Evolutionary conservation across 306 rosid species (phyloP), one percentile per base, ranked within the genome.

Genomic region (Sophora flavescens): DNA sequence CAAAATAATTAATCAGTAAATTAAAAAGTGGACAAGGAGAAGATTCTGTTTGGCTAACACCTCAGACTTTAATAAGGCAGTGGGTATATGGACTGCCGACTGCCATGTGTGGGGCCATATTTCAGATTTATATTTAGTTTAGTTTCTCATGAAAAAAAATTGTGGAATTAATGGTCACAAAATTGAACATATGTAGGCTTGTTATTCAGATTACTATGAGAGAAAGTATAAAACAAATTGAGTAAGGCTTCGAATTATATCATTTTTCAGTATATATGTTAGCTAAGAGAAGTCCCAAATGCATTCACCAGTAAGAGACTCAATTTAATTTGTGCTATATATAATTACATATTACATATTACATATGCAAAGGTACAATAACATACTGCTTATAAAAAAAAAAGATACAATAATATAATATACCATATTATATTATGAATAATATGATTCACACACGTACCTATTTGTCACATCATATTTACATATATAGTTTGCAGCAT

Each of bases 11-110:
- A 30, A 13, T 4, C n/a, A 35, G 4, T 42, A 16, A 42, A 12
- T 48, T 35, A n/a, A 38, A 77, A 70, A 63, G 58, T 51, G 47
- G 66, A 65, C 50, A 63, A 75, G 59, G 58, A 2, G 18, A 39
- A 64, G 64, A 71, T 76, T 72, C 84, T 61, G 35, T 63, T 69
- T 71, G 59, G 42, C 80, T 76, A 63, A 57, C 39, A 50, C 72
- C 74, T 70, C 6, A 33, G 28, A 69, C 56, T 58, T 60, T 60
- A 70, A 14, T 58, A 59, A 78, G 17, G 41, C 42, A 47, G 45
- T 50, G 6, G 36, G 53, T 52, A 47, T 67, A 26, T 67, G 59
- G 38, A 45, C 22, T 67, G 57, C 57, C 72, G 38, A 45, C 22
- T 67, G 57, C 57, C 72, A 44, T 28, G 58, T 2, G 72, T 22